Evolutionary conservation across 106 monocot species (phyloP).

Genomic region (Dendrobium chrysotoxum): DNA sequence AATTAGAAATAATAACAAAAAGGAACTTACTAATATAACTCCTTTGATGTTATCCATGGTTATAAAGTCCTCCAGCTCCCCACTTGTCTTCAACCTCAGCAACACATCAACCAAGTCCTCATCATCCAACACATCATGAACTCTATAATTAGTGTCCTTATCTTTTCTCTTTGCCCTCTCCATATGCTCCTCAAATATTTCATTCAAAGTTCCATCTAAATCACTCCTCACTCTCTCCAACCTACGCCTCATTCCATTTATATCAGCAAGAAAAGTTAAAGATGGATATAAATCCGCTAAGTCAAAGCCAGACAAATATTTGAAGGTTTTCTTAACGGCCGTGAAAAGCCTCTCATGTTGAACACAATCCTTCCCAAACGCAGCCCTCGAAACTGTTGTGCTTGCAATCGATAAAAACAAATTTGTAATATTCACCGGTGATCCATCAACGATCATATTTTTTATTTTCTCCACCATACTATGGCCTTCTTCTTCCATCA

Average conservation of each 20-base stretch:
- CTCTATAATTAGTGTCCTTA: too few species aligned
- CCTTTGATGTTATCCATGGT: constrained; percentile 5
- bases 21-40: neutral
- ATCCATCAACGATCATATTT: neutral
- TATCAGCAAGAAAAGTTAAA: neutral
- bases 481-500: constrained; percentile 25
- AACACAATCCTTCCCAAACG: constrained; percentile 14
- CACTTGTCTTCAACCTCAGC: neutral
- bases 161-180: neutral
- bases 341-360: constrained; percentile 1
- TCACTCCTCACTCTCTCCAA: constrained; percentile 2
- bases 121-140: neutral
- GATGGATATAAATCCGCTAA: constrained; percentile 41
- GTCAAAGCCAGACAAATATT: constrained; percentile 10
- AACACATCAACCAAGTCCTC: neutral
- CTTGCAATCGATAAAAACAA: constrained; percentile 9
- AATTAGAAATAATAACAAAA: neutral
- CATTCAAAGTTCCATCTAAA: constrained; percentile 13
- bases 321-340: neutral
- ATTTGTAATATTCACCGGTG: constrained; percentile 17
- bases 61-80: neutral
- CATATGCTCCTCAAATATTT: constrained; percentile 20
- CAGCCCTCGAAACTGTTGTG: constrained; percentile 13
- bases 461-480: constrained; percentile 11
- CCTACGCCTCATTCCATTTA: constrained; percentile 11